Percentiles rank a stretch among this genome's conserved stretches.
phyloP scores from a whole-genome alignment of 2,329 filamentous ascomycete genomes.

The Chaetothyriales sp. region DNA sequence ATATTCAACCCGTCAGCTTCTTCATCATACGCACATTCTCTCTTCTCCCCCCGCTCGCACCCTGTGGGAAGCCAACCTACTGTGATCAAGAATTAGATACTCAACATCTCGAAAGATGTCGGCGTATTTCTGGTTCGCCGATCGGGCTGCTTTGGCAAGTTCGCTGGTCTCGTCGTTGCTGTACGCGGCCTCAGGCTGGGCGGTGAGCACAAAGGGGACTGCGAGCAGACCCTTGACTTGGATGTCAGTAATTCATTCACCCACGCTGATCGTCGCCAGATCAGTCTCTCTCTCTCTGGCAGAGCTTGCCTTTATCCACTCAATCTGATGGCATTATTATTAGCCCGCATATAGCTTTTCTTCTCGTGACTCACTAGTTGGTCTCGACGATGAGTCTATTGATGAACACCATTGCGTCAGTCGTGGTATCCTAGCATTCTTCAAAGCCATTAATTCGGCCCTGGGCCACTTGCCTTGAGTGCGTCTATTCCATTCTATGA shows the following conservation, averaged over 20 bases:
- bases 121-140: slow-evolving; percentile 74
- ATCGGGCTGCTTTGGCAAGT: slow-evolving; percentile 57
- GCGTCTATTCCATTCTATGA: slow-evolving; percentile 36
- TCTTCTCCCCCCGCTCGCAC: not conserved
- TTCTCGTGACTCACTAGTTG: slow-evolving; percentile 49
- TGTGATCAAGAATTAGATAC: slow-evolving; percentile 79
- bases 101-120: slow-evolving; percentile 95
- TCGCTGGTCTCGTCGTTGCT: slow-evolving; percentile 35
- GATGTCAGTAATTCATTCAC: not conserved
- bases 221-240: slow-evolving; percentile 53
- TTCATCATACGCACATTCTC: not conserved
- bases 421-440: not conserved
- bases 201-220: slow-evolving; percentile 91
- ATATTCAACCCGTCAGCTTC: slow-evolving; percentile 1
- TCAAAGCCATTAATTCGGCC: not conserved
- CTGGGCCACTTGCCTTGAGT: slow-evolving; percentile 38
- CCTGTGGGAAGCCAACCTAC: slow-evolving; percentile 33
- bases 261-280: not conserved
- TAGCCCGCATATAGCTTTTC: slow-evolving; percentile 5
- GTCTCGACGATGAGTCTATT: slow-evolving; percentile 73
- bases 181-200: slow-evolving; percentile 78
- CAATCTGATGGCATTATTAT: slow-evolving; percentile 36
- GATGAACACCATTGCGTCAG: slow-evolving; percentile 28
- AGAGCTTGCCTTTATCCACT: slow-evolving; percentile 92
- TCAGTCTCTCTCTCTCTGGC: not conserved